Evolutionary conservation across 2,329 filamentous ascomycete genomes (phyloP).

Genomic region (Helicocarpus griseus): DNA sequence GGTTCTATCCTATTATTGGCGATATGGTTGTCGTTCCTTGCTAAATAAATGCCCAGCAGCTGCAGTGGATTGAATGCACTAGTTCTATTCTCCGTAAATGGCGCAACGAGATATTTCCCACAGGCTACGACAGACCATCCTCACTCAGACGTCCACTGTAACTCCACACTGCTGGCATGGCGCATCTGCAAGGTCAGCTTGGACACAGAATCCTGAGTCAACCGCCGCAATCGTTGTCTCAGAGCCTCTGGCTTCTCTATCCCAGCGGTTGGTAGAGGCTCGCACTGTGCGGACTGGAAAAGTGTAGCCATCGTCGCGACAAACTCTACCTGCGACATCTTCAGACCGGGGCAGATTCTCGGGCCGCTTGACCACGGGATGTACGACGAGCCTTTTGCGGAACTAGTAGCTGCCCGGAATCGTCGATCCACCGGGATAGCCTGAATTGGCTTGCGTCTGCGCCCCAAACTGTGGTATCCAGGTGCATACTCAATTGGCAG

Average conservation of each 20-base stretch:
- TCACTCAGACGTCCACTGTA: slow-evolving; percentile 10
- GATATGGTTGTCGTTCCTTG: too few species aligned
- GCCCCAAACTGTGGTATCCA: slow-evolving; percentile 18
- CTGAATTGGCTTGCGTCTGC: slow-evolving; percentile 28
- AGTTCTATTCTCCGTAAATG: too few species aligned
- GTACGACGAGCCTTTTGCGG: slow-evolving; percentile 34
- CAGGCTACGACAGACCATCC: background rate
- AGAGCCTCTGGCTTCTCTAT: slow-evolving; percentile 17
- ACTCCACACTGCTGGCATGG: slow-evolving; percentile 13
- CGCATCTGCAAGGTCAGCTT: slow-evolving; percentile 24
- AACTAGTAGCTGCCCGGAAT: slow-evolving; percentile 19
- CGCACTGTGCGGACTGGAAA: slow-evolving; percentile 22
- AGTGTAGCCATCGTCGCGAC: slow-evolving; percentile 36
- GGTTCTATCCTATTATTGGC: too few species aligned
- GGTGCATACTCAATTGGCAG: slow-evolving; percentile 25
- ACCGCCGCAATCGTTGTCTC: slow-evolving; percentile 13
- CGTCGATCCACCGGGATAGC: slow-evolving; percentile 33
- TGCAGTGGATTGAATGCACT: too few species aligned
- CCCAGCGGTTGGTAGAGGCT: slow-evolving; percentile 8
- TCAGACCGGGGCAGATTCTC: slow-evolving; percentile 43
- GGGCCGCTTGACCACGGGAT: slow-evolving; percentile 42
- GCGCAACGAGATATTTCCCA: background rate
- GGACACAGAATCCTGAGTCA: slow-evolving; percentile 19
- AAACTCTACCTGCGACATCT: slow-evolving; percentile 49
- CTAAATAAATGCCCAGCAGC: too few species aligned